Evolutionary conservation across 2,329 filamentous ascomycete species (phyloP).

Genomic region (Aureobasidium namibiae): DNA sequence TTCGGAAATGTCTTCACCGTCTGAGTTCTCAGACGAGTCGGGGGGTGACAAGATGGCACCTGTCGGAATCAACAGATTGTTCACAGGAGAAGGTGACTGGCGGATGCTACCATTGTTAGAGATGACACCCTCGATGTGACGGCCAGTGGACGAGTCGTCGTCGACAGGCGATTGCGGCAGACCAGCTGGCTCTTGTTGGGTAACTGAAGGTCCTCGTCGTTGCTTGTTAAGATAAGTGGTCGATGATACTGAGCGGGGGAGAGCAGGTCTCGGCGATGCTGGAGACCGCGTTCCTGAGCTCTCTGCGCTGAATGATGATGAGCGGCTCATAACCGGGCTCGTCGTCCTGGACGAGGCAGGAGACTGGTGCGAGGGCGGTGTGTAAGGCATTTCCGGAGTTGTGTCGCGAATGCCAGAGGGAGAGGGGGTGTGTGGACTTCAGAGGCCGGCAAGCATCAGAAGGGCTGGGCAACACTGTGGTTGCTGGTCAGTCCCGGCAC

Average conservation of each 20-base stretch:
- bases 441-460: constrained; percentile 37
- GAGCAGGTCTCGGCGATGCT: constrained; percentile 34
- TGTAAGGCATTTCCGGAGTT: constrained; percentile 69
- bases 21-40: constrained; percentile 71
- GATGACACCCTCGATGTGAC: constrained; percentile 14
- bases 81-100: constrained; percentile 76
- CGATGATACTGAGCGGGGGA: constrained; percentile 50
- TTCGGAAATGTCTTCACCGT: constrained; percentile 62
- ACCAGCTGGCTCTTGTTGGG: constrained; percentile 23
- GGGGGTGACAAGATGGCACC: constrained; percentile 87
- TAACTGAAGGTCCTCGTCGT: constrained; percentile 48
- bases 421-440: constrained; percentile 19
- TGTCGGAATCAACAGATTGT: constrained; percentile 66
- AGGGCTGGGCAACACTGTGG: constrained; percentile 20
- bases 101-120: constrained; percentile 55
- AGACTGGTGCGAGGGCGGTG: constrained; percentile 62
- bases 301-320: constrained; percentile 41
- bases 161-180: constrained; percentile 11
- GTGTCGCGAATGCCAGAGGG: constrained; percentile 21
- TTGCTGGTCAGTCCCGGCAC: constrained; percentile 4
- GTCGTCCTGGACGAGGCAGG: constrained; percentile 48
- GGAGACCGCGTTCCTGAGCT: constrained; percentile 27
- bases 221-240: constrained; percentile 55
- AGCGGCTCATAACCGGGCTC: constrained; percentile 43
- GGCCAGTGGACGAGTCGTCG: constrained; percentile 6